Conservation (phyloP, 2,329 filamentous ascomycete genomes). For the Fragosphaeria purpurea region DNA sequence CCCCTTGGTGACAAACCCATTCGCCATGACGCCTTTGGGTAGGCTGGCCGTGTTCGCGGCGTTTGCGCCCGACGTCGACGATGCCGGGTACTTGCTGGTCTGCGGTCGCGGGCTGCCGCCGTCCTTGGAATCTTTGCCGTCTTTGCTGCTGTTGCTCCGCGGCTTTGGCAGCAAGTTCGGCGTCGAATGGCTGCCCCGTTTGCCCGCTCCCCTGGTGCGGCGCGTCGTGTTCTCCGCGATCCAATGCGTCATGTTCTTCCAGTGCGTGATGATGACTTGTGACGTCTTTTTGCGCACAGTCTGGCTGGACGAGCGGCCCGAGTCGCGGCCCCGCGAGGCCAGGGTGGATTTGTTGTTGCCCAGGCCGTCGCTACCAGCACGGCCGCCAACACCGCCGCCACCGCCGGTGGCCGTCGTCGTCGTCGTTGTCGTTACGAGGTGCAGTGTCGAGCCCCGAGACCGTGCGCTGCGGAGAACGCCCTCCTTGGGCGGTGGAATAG, state of each 20-base stretch:
- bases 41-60: constrained; percentile 29
- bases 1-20: constrained; percentile 33
- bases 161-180: constrained; percentile 47
- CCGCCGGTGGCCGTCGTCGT: constrained; percentile 27
- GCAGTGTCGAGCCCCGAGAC: constrained; percentile 74
- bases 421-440: constrained; percentile 63
- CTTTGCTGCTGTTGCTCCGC: constrained; percentile 22
- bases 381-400: neutral
- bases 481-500: constrained; percentile 81
- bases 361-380: neutral
- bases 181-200: constrained; percentile 46
- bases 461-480: constrained; percentile 55
- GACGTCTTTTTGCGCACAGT: constrained; percentile 48
- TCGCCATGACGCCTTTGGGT: constrained; percentile 42
- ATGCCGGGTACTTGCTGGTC: constrained; percentile 45
- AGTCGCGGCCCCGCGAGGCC: constrained; percentile 13
- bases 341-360: neutral
- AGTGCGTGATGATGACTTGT: constrained; percentile 48
- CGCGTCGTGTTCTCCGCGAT: constrained; percentile 49
- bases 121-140: constrained; percentile 37
- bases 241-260: constrained; percentile 57
- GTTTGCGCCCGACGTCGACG: constrained; percentile 20
- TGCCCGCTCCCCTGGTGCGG: constrained; percentile 37
- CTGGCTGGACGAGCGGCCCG: constrained; percentile 21
- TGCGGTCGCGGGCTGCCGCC: constrained; percentile 45